phyloP scores from a whole-genome alignment of 2,329 filamentous ascomycete genomes.

The Penicillium sp. region DNA sequence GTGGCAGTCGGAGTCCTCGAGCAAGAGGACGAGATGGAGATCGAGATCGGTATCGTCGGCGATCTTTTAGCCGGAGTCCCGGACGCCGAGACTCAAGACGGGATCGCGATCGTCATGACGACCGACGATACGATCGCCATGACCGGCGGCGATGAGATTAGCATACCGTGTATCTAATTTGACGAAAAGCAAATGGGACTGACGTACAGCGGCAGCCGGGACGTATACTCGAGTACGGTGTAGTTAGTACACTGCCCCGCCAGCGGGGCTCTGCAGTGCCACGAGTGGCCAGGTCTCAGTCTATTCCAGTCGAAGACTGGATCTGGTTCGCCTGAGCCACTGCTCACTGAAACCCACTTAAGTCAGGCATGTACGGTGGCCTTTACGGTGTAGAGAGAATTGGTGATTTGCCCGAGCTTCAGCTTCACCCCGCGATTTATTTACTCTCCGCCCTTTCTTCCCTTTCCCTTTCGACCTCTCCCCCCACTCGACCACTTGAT shows the following conservation, averaged over 20 bases:
- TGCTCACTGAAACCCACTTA: slow-evolving; percentile 3
- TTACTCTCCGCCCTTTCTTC: slow-evolving; percentile 13
- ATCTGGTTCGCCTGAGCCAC: slow-evolving; percentile 9
- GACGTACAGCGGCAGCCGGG: too few relatives aligned
- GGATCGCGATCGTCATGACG: slow-evolving; percentile 32
- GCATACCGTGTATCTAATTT: slow-evolving; percentile 4
- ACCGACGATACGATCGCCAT: slow-evolving; percentile 21
- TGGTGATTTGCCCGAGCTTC: slow-evolving; percentile 11
- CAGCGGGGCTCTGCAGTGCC: background rate
- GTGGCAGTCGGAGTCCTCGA: slow-evolving; percentile 18
- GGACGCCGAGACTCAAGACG: slow-evolving; percentile 20
- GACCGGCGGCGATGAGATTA: slow-evolving; percentile 25
- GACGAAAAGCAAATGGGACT: too few relatives aligned
- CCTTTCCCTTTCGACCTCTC: slow-evolving; percentile 1
- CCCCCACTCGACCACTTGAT: slow-evolving; percentile 1
- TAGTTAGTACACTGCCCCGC: slow-evolving; percentile 1
- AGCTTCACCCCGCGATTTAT: slow-evolving; percentile 26
- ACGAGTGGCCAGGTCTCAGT: slow-evolving; percentile 21
- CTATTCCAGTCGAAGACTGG: too few relatives aligned
- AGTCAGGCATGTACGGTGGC: background rate
- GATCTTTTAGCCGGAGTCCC: slow-evolving; percentile 31
- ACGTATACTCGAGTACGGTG: too few relatives aligned
- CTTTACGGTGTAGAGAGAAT: slow-evolving; percentile 18
- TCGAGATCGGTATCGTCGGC: slow-evolving; percentile 36
- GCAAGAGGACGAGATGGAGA: slow-evolving; percentile 15